Conservation (phyloP, 176 grass and related monocot species). For the Avena atlantica region DNA sequence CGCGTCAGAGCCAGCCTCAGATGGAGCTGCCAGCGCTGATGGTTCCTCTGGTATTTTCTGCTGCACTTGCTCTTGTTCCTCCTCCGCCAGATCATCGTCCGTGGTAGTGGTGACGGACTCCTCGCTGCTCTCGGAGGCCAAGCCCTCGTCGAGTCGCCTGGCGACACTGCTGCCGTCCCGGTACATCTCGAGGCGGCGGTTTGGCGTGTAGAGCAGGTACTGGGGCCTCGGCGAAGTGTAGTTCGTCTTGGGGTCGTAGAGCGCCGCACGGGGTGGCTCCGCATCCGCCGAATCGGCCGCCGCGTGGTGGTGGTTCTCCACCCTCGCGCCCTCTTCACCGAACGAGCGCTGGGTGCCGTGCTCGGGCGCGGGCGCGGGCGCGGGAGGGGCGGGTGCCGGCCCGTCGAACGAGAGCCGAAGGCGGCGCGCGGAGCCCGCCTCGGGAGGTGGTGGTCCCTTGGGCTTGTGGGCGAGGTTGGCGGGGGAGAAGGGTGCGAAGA, state of each 20-base stretch:
- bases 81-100: slow-evolving; percentile 20
- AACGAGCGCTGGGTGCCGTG: not conserved
- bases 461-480: slow-evolving; percentile 37
- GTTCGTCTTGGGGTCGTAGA: slow-evolving; percentile 90
- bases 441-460: slow-evolving; percentile 12
- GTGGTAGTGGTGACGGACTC: slow-evolving; percentile 39
- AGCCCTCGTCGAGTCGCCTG: slow-evolving; percentile 60
- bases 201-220: slow-evolving; percentile 84
- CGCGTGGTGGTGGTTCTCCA: not conserved
- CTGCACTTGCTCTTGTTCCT: slow-evolving; percentile 38
- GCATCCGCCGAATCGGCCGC: slow-evolving; percentile 27
- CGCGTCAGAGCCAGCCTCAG: not conserved
- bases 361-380: not conserved
- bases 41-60: not conserved
- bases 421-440: slow-evolving; percentile 9
- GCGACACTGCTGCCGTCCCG: slow-evolving; percentile 16
- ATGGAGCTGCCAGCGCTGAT: not conserved
- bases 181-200: slow-evolving; percentile 57
- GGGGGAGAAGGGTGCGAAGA: slow-evolving; percentile 27
- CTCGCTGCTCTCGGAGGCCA: slow-evolving; percentile 67
- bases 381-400: not conserved
- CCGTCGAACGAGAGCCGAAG: slow-evolving; percentile 42
- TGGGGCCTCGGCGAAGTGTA: slow-evolving; percentile 89
- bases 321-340: not conserved
- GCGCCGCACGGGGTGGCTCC: slow-evolving; percentile 32